Percentiles rank a stretch among this genome's conserved stretches.
phyloP scores from a whole-genome alignment of 345 rosid species.

The Acer yangbiense region DNA sequence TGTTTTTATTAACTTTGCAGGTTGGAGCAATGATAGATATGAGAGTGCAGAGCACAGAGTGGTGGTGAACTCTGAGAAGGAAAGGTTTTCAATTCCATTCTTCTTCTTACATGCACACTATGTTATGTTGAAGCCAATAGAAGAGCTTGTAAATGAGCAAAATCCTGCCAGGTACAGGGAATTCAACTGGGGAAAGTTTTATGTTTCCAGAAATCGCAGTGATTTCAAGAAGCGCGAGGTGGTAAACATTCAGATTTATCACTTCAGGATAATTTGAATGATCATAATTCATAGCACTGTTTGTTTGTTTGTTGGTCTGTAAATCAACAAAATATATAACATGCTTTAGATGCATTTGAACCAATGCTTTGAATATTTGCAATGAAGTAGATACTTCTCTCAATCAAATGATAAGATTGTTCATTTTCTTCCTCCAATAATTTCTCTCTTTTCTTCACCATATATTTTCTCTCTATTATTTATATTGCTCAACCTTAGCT shows the following conservation, averaged over 20 bases:
- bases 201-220: constrained; percentile 30
- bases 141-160: constrained; percentile 49
- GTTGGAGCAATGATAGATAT: constrained; percentile 58
- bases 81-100: constrained; percentile 49
- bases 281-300: background rate
- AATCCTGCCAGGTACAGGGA: constrained; percentile 54
- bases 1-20: constrained; percentile 13
- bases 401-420: no score
- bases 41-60: constrained; percentile 55
- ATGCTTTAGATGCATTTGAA: no score
- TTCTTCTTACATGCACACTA: constrained; percentile 57
- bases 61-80: constrained; percentile 42
- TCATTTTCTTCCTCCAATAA: no score
- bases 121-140: constrained; percentile 59
- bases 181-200: constrained; percentile 69
- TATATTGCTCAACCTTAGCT: no score
- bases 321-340: no score
- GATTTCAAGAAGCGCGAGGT: constrained; percentile 29
- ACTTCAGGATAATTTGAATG: constrained; percentile 30
- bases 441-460: no score
- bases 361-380: no score
- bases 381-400: no score
- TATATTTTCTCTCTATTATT: no score
- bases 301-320: background rate
- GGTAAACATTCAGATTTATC: constrained; percentile 44